A percentile compares a stretch with the other conserved stretches of the same genome.
These are phyloP conservation scores for Chytridiales sp. DNA, from an alignment of 371 early-diverging fungal species.

Conservation along the genomic window DNA sequence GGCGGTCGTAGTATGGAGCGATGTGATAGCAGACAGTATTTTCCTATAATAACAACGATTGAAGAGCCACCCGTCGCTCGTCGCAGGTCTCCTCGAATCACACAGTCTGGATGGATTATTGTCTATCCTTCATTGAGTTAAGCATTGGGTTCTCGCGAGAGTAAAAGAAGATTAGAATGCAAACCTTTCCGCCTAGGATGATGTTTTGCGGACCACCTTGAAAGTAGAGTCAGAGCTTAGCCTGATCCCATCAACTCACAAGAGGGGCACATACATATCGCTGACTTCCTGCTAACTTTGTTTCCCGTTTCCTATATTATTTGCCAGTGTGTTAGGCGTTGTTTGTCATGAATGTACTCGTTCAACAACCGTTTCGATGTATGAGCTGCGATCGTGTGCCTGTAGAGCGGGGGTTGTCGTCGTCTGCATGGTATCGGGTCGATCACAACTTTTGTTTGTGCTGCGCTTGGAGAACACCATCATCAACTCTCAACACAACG, in stretches of 20 bases:
- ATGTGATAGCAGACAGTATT: conserved; percentile 79
- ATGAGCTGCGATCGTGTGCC: too few species aligned
- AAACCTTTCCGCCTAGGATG: conserved; percentile 89
- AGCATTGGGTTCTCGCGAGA: neutral
- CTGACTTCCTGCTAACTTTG: conserved; percentile 86
- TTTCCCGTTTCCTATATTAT: conserved; percentile 83
- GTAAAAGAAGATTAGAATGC: neutral
- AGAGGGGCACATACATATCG: conserved; percentile 83
- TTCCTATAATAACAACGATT: conserved; percentile 86
- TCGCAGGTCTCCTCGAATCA: conserved; percentile 91
- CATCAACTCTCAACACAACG: too few species aligned
- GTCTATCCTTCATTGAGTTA: conserved; percentile 59
- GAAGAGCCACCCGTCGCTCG: conserved; percentile 83
- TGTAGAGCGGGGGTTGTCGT: too few species aligned
- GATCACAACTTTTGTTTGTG: too few species aligned
- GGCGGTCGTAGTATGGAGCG: conserved; percentile 88
- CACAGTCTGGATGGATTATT: conserved; percentile 85
- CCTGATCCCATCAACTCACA: too few species aligned
- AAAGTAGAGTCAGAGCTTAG: too few species aligned
- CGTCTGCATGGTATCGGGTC: too few species aligned
- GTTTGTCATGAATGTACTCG: neutral
- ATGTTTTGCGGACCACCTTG: conserved; percentile 78
- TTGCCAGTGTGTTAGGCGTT: neutral
- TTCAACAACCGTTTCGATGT: conserved; percentile 77
- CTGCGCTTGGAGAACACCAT: too few species aligned